phyloP scores from a whole-genome alignment of 2,329 filamentous ascomycete species.

The Colletotrichum trifolii region DNA sequence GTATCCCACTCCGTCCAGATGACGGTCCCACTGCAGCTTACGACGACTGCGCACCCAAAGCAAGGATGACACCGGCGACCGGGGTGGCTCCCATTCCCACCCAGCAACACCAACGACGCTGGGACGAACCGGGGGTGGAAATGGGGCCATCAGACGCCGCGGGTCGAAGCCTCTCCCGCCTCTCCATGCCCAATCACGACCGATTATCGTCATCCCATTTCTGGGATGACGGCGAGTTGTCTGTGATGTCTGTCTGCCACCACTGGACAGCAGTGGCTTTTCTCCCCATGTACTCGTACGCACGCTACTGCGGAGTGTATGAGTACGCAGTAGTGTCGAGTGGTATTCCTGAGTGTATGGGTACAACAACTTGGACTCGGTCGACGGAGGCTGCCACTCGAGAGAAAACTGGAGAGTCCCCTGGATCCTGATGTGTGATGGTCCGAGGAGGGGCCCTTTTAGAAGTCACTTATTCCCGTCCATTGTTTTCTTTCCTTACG shows the following conservation, averaged over 20 bases:
- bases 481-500: conserved; percentile 1
- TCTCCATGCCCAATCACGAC: conserved; percentile 15
- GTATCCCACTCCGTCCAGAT: conserved; percentile 25
- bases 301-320: too few relatives aligned
- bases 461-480: conserved; percentile 15
- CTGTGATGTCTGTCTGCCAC: background rate
- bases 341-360: too few relatives aligned
- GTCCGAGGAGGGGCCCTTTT: conserved; percentile 19
- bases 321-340: too few relatives aligned
- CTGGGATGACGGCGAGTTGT: conserved; percentile 5
- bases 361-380: too few relatives aligned
- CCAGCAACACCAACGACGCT: background rate
- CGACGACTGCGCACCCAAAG: conserved; percentile 36
- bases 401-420: too few relatives aligned
- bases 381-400: too few relatives aligned
- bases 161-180: conserved; percentile 15
- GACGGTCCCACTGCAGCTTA: conserved; percentile 34
- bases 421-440: background rate
- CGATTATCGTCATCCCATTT: background rate
- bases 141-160: background rate
- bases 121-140: conserved; percentile 14
- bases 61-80: conserved; percentile 30
- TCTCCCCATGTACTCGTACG: too few relatives aligned
- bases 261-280: background rate
- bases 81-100: background rate